A percentile compares a stretch with the other conserved stretches of the same genome.
These are phyloP conservation scores for Phaeotremella skinneri DNA, from an alignment of 768 basidiomycete species.

Conservation along the genomic window DNA sequence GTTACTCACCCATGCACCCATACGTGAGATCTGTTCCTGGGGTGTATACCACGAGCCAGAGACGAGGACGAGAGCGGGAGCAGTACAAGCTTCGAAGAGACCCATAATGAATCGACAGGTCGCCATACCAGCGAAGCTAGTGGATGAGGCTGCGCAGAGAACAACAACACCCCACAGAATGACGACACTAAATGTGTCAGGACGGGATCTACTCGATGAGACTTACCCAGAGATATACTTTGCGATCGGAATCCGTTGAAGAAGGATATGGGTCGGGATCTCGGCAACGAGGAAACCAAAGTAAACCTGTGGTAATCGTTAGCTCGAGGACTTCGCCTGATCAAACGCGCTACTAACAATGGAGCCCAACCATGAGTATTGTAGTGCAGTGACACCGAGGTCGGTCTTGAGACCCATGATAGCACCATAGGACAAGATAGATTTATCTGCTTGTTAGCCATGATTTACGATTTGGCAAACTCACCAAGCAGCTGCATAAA, in stretches of 20 bases:
- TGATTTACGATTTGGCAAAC: not conserved
- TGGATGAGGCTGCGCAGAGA: slow-evolving; percentile 7
- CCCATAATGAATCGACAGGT: slow-evolving; percentile 18
- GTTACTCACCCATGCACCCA: slow-evolving; percentile 1
- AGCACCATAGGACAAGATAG: slow-evolving; percentile 7
- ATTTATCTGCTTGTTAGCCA: slow-evolving; percentile 8
- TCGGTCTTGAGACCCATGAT: slow-evolving; percentile 13
- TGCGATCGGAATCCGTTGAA: not conserved
- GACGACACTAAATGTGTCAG: not conserved
- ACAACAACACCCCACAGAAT: slow-evolving; percentile 11
- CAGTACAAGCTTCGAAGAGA: slow-evolving; percentile 7
- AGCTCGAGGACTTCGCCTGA: no score
- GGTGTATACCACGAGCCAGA: slow-evolving; percentile 12
- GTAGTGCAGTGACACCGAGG: slow-evolving; percentile 6
- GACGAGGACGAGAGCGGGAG: slow-evolving; percentile 7
- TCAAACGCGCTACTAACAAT: no score
- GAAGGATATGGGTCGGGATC: slow-evolving; percentile 7
- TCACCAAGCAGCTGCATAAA: not conserved
- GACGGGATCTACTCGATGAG: not conserved
- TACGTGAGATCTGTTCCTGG: slow-evolving; percentile 16
- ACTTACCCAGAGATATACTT: slow-evolving; percentile 2
- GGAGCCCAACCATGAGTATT: slow-evolving; percentile 28
- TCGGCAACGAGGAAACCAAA: slow-evolving; percentile 16
- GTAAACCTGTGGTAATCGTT: no score
- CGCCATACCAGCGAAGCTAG: slow-evolving; percentile 11